Conservation (phyloP, 768 basidiomycete species). For the Boletus coccyginus region DNA sequence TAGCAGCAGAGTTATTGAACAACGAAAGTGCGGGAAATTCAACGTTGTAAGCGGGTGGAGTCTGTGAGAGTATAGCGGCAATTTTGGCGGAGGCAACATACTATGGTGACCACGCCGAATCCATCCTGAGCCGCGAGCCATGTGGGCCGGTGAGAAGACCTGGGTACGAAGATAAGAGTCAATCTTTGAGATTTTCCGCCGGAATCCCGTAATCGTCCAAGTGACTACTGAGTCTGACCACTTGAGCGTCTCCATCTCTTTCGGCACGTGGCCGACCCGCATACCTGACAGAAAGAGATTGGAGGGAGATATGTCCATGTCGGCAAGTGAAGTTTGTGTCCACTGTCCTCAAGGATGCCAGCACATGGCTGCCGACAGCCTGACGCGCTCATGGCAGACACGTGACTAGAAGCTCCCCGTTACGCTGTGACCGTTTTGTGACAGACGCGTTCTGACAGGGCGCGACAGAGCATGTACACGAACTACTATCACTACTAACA, state of each 20-base stretch:
- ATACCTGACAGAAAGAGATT: no score
- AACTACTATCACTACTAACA: slow-evolving; percentile 34
- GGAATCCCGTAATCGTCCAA: neutral
- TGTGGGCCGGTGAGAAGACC: slow-evolving; percentile 3
- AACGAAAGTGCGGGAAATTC: slow-evolving; percentile 6
- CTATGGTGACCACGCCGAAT: neutral
- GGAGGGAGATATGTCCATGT: no score
- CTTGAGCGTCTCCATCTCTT: slow-evolving; percentile 5
- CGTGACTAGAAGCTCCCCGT: slow-evolving; percentile 11
- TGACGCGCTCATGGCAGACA: neutral
- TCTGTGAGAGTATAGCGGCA: neutral
- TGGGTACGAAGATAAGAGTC: slow-evolving; percentile 1
- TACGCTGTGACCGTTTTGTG: slow-evolving; percentile 21
- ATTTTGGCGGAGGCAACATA: slow-evolving; percentile 4
- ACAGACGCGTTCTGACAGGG: slow-evolving; percentile 24
- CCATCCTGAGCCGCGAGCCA: neutral
- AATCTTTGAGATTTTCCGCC: slow-evolving; percentile 1
- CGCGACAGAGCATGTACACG: slow-evolving; percentile 14
- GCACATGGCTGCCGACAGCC: no score
- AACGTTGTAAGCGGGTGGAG: no score
- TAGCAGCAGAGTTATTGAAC: slow-evolving; percentile 8
- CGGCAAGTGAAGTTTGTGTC: no score
- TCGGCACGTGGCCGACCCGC: slow-evolving; percentile 10
- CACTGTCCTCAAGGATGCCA: no score
- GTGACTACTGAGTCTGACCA: neutral